Evolutionary conservation across 106 monocot species (phyloP).

Genomic region (Allium cepa): DNA sequence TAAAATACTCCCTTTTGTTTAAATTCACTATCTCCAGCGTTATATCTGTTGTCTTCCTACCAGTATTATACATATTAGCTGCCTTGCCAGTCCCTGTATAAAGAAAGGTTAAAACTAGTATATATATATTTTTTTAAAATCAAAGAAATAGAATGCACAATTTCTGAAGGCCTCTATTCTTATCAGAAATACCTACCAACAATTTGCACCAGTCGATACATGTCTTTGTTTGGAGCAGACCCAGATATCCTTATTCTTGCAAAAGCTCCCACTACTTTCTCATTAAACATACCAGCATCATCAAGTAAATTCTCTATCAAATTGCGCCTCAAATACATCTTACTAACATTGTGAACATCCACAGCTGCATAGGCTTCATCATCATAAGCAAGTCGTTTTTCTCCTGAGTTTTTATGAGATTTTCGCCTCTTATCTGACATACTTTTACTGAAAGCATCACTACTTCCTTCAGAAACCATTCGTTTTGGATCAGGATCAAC

Average conservation of each 20-base stretch:
- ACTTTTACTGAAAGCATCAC: conserved; percentile 33
- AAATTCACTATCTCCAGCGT: conserved; percentile 88
- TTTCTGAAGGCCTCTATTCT: neutral
- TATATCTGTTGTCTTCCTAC: conserved; percentile 78
- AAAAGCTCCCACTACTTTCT: conserved; percentile 86
- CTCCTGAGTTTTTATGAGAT: conserved; percentile 36
- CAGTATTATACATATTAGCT: conserved; percentile 62
- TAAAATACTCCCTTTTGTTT: conserved; percentile 72
- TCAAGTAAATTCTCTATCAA: conserved; percentile 88
- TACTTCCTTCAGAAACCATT: conserved; percentile 52
- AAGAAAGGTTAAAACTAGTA: neutral
- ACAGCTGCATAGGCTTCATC: conserved; percentile 86
- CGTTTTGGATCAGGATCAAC: conserved; percentile 59
- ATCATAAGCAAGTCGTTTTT: conserved; percentile 30
- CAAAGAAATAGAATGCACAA: neutral
- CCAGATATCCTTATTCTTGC: conserved; percentile 90
- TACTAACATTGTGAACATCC: conserved; percentile 77
- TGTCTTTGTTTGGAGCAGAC: conserved; percentile 59
- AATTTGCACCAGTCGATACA: conserved; percentile 88
- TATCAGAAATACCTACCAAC: conserved; percentile 43
- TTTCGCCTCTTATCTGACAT: conserved; percentile 48
- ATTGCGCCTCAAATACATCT: conserved; percentile 73
- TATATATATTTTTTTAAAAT: neutral
- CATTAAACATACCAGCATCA: conserved; percentile 53
- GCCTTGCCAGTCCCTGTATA: conserved; percentile 61